Base-by-base conservation (phyloP, 192 early-diverging fungal species). In the Linderina pennispora region DNA sequence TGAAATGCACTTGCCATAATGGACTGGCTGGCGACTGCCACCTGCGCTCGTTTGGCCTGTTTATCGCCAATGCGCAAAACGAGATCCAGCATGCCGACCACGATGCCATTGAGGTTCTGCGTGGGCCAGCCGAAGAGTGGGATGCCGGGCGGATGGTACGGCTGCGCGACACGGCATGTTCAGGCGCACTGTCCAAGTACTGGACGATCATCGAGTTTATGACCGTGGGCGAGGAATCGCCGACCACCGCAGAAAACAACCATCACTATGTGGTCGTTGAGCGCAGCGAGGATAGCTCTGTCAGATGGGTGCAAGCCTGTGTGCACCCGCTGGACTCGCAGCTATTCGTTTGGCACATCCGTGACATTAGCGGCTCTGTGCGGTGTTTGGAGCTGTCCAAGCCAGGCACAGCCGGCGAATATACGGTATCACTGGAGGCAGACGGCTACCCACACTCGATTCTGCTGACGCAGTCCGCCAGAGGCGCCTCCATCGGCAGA, bases 261-360 rank as follows among this genome's bases (percentile, higher is more conserved):
- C 59, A 63, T 34, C 54, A 70, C 44, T 70, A 58, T 14, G 33
- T 63, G 23, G 67, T 70, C 4, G 50, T 70, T 9, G 40, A 53
- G 54, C 67, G 67, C 28, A 21, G 13, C 0, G 60, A 62, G 10
- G 67, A 70, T 34, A 31, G 16, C 2, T 42, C 54, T 0, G 55
- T 70, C 4, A 40, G 50, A 38, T 70, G 67, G 67, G 43, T 70
- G n/a, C 67, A 70, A 28, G 19, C 39, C 22, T 70, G 67, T 40
- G 45, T 70, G 15, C 67, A 70, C 43, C 31, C 37, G 9, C 14
- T 37, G 37, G 43, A 36, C 7, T 8, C 60, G 2, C 33, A 23
- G 1, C 18, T 70, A 40, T 58, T 33, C 35, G 26, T 62, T 8
- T 70, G 67, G 67, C 37, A 58, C 32, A 41, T 70, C 42, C 67